Evolutionary conservation across 768 basidiomycete genomes (phyloP), one percentile per base, ranked within the genome.

Genomic region (Hemileccinum impolitum): DNA sequence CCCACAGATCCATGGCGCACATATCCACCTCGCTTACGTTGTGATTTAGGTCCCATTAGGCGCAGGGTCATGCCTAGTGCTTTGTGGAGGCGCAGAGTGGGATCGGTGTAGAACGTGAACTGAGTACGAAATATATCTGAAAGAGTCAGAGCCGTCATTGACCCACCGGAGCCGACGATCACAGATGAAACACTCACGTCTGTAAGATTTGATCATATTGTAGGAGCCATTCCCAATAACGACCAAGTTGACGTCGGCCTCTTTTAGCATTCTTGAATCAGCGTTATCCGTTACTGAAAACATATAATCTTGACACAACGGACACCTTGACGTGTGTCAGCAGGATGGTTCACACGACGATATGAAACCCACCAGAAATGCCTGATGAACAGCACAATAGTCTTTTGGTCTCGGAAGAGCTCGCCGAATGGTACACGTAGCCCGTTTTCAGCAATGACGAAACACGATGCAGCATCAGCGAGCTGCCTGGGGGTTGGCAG

Each of bases 221-320:
- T 78, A 78, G 0, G 90, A 79, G 6, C 92, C 92, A 59, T 90
- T 87, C 39, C 87, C 80, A 62, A 94, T 82, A 56, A 94, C 73
- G 41, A 92, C 74, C 38, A 93, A 64, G 45, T 81, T 77, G 26
- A 85, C 75, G 23, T 73, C 72, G 19, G 75, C 73, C 52, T 68
- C 65, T 50, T 72, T 67, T 19, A 87, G 72, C 6, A 72, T 66
- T 65, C 72, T 72, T 48, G 70, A 63, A 55, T 78, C 53, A 54
- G 82, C 64, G 39, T 77, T 72, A 44, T 62, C 72, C 68, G 72
- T 69, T 54, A 90, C 75, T 30, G 82, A 84, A 36, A 79, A 73
- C 76, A 94, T 82, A 65, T 94, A 96, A 65, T 95, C 92, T 61
- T 92, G 90, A 65, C 89, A 91, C 12, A 83, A 68, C 0, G 88